These are phyloP conservation scores for Melanogaster broomeanus DNA, from an alignment of 768 basidiomycete genomes.

Conservation along the genomic window DNA sequence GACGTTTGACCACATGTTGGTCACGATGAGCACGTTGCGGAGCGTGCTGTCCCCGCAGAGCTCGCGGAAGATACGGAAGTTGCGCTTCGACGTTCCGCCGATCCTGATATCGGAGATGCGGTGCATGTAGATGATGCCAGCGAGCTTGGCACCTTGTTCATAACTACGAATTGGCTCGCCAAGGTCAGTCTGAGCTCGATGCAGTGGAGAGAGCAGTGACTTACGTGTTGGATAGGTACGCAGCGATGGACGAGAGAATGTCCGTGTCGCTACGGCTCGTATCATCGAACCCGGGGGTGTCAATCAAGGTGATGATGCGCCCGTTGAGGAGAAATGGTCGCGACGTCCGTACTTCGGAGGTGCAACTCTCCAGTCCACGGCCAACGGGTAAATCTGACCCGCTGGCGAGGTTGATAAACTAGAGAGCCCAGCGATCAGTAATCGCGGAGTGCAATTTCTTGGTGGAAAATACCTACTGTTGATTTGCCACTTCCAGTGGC, in stretches of 20 bases:
- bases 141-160: constrained; percentile 40
- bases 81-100: constrained; percentile 51
- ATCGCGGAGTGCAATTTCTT: neutral
- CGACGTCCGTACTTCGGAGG: constrained; percentile 44
- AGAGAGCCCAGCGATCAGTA: constrained; percentile 4
- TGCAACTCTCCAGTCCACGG: constrained; percentile 50
- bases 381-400: constrained; percentile 50
- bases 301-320: constrained; percentile 48
- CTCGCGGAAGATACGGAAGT: constrained; percentile 52
- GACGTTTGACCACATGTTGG: constrained; percentile 55
- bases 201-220: constrained; percentile 3
- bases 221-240: constrained; percentile 34
- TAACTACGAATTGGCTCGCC: constrained; percentile 19
- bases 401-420: constrained; percentile 59
- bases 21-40: constrained; percentile 51
- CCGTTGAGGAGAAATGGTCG: constrained; percentile 48
- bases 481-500: constrained; percentile 40
- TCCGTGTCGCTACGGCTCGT: constrained; percentile 49
- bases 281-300: constrained; percentile 67
- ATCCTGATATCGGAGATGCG: constrained; percentile 53
- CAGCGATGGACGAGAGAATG: constrained; percentile 52
- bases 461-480: constrained; percentile 21
- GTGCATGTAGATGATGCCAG: constrained; percentile 58
- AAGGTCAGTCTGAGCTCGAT: neutral
- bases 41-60: constrained; percentile 54